Evolutionary conservation across 768 basidiomycete genomes (phyloP), one percentile per base, ranked within the genome.

Genomic region (Macrolepiota albuminosa): DNA sequence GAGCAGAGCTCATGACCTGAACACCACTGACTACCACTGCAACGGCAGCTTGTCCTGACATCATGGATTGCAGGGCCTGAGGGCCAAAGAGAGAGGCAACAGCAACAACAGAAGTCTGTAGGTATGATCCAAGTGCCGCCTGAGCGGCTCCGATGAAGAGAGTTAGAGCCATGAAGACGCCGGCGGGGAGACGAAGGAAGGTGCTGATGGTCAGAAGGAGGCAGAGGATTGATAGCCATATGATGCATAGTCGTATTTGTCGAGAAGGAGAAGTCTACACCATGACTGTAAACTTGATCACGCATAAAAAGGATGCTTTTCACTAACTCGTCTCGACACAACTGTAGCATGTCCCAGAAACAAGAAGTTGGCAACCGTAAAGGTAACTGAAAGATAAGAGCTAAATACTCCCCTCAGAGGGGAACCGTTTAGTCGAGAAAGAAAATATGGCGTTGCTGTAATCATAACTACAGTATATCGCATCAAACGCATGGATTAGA

Each of bases 41-140:
- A 2, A 94, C 84, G 0, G 89, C 91, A 0, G 91, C 94, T 71
- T 95, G 92, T 10, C 94, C 94, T 1, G 92, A 84, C 80, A 95
- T 83, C 69, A 91, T 76, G 26, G 84, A 78, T 69, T 95, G 89
- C 55, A 95, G 80, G 11, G 86, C 86, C 8, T 79, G 70, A 2
- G 85, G 82, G 0, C 94, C 94, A 64, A 94, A 91, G 5, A 93
- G 74, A 0, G 93, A 86, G 2, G 92, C 91, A 21, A 92, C 81
- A 0, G 89, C 91, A 33, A 91, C 82, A 45, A 89, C 79, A 11
- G 92, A 81, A 0, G 87, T 88, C 64, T 89, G 91, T 21, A 95
- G 81, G 68, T 89, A 95, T 8, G 88, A 83, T 0, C 87, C 88
- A 0, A 84, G 77, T 29, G 77, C 73, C 4, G 89, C 84, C 68